Evolutionary conservation across 441 rosid genomes (phyloP), one percentile per base, ranked within the genome.

Genomic region (Euphorbia celastroides): DNA sequence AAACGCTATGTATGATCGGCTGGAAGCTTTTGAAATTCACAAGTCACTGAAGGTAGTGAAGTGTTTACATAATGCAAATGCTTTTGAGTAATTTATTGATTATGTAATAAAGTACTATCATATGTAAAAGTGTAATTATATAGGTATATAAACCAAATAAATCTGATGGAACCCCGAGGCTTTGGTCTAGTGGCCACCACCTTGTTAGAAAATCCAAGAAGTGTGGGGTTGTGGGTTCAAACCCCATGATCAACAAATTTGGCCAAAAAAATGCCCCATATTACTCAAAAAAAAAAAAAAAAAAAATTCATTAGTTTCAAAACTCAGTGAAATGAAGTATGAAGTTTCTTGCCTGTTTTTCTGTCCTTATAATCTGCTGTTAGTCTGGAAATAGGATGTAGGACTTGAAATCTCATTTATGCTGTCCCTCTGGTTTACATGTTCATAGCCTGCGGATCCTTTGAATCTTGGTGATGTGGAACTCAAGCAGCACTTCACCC

Each of bases 401-500:
- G 20, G 28, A 65, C 58, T 69, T 63, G 26, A 52, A 52, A 52
- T 71, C 61, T 71, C 50, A 36, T 67, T 16, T 44, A 50, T 68
- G 48, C 57, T 32, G 3, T 51, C 41, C 69, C 17, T 44, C 10
- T 75, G n/a, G 72, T 70, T 75, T 62, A 16, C 30, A 62, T 72
- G 62, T 61, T 73, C 74, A 57, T 80, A 95, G 99, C 72, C 79
- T 74, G 96, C 90, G 71, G 93, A 88, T 77, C 71, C 44, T 57
- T 38, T 95, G 69, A 55, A 59, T 80, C 76, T 87, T 72, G 75
- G 76, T 65, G 83, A 81, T 71, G 85, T 83, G 66, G 86, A 87
- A 70, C 82, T 83, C 78, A 81, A 83, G 81, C 95, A 88, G 79
- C 97, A 95, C 78, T 69, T 80, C 76, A 95, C 98, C 28, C 89